Conservation (phyloP, 306 rosid genomes). For the Prunus mongolica region DNA sequence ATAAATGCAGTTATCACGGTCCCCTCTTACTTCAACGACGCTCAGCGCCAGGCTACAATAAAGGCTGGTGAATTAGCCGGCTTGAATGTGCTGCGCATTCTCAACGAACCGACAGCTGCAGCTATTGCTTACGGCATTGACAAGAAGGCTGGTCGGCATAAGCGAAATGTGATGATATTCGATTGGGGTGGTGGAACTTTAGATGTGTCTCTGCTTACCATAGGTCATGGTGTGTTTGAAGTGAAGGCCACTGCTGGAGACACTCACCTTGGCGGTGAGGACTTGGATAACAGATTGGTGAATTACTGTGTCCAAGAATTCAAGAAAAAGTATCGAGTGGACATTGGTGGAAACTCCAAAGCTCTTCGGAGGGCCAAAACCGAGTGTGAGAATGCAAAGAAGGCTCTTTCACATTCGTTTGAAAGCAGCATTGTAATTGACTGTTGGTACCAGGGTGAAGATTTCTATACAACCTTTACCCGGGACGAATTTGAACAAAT, state of each 20-base stretch:
- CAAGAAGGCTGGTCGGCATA: not conserved
- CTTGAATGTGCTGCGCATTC: not conserved
- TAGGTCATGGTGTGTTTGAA: not conserved
- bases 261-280: conserved; percentile 14
- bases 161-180: conserved; percentile 13
- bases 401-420: not conserved
- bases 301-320: not conserved
- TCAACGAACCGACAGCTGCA: conserved; percentile 11
- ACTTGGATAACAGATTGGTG: conserved; percentile 5
- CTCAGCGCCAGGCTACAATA: not conserved
- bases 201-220: conserved; percentile 9
- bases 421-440: conserved; percentile 4
- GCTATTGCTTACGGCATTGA: conserved; percentile 16
- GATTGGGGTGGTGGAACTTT: conserved; percentile 11
- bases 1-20: conserved; percentile 7
- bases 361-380: conserved; percentile 2
- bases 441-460: not conserved
- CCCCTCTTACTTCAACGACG: conserved; percentile 4
- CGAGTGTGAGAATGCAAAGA: conserved; percentile 2
- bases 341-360: not conserved
- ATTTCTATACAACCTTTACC: not conserved
- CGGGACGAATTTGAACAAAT: conserved; percentile 3
- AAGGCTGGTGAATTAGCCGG: not conserved
- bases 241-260: conserved; percentile 16
- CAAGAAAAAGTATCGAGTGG: not conserved